A percentile compares a stretch with the other conserved stretches of the same genome.
These are phyloP conservation scores for Paxillus ammoniavirescens DNA, from an alignment of 768 basidiomycete species.

Conservation along the genomic window DNA sequence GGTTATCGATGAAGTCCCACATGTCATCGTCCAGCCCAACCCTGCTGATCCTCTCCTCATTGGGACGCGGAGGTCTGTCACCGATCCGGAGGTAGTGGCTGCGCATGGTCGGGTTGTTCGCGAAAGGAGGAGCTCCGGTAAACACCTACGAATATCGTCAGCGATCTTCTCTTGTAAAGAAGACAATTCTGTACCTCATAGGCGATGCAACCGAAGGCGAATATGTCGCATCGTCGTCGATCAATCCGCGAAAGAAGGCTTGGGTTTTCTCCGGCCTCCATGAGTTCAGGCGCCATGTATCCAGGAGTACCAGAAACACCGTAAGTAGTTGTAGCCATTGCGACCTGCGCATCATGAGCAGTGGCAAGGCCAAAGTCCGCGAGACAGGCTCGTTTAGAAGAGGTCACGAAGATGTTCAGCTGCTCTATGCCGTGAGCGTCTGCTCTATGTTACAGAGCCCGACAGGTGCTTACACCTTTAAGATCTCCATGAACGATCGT, in stretches of 20 bases:
- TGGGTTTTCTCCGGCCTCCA: slow-evolving; percentile 7
- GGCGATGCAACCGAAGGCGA: slow-evolving; percentile 33
- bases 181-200: slow-evolving; percentile 28
- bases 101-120: slow-evolving; percentile 13
- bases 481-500: slow-evolving; percentile 45
- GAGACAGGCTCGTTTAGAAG: slow-evolving; percentile 27
- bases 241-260: slow-evolving; percentile 15
- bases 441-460: background rate
- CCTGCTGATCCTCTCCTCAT: background rate
- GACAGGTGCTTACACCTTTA: slow-evolving; percentile 34
- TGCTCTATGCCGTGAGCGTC: slow-evolving; percentile 5
- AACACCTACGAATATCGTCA: too few species aligned
- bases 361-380: slow-evolving; percentile 32
- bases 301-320: slow-evolving; percentile 21
- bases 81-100: slow-evolving; percentile 16
- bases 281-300: slow-evolving; percentile 30
- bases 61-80: slow-evolving; percentile 18
- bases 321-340: slow-evolving; percentile 12
- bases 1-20: slow-evolving; percentile 29
- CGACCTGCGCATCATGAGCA: slow-evolving; percentile 14
- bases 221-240: slow-evolving; percentile 33
- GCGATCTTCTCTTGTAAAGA: too few species aligned
- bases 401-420: slow-evolving; percentile 29
- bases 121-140: slow-evolving; percentile 20
- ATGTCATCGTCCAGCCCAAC: slow-evolving; percentile 30